A percentile compares a stretch with the other conserved stretches of the same genome.
Evolutionary conservation across 2,329 filamentous ascomycete genomes (phyloP).

Genomic region (Sporothrix euskadiensis): DNA sequence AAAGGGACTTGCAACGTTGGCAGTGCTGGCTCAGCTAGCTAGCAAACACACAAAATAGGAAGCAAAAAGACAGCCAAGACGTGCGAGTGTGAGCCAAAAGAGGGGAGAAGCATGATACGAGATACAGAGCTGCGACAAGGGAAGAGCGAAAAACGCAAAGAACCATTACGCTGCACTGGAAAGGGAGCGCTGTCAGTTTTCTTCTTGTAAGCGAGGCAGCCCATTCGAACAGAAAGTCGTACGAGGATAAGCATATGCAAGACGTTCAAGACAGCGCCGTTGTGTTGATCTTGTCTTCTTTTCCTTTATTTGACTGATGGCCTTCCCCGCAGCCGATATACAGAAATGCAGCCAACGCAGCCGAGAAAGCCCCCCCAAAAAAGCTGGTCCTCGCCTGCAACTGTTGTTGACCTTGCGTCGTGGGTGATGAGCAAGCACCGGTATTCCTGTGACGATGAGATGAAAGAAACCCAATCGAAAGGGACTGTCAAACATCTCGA

Average conservation of each 20-base stretch:
- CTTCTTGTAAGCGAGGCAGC: background rate
- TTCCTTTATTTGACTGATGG: background rate
- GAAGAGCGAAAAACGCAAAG: background rate
- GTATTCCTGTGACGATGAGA: background rate
- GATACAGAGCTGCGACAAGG: background rate
- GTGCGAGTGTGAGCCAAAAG: background rate
- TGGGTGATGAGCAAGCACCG: conserved; percentile 10
- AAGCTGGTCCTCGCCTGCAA: background rate
- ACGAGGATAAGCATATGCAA: background rate
- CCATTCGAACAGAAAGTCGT: background rate
- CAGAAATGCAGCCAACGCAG: background rate
- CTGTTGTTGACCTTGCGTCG: background rate
- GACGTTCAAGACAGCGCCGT: background rate
- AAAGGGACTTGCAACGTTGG: background rate
- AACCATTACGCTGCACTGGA: background rate
- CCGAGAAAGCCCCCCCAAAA: background rate
- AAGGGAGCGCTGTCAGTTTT: background rate
- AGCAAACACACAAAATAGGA: too few species aligned
- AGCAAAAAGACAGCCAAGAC: background rate
- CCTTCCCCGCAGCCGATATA: background rate
- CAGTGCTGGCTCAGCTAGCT: too few species aligned
- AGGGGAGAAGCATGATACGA: background rate
- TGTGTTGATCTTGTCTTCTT: background rate
- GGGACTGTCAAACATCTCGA: background rate
- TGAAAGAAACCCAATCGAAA: background rate